A percentile compares a stretch with the other conserved stretches of the same genome.
phyloP scores from a whole-genome alignment of 768 basidiomycete genomes.

The Rhodotorula paludigena region DNA sequence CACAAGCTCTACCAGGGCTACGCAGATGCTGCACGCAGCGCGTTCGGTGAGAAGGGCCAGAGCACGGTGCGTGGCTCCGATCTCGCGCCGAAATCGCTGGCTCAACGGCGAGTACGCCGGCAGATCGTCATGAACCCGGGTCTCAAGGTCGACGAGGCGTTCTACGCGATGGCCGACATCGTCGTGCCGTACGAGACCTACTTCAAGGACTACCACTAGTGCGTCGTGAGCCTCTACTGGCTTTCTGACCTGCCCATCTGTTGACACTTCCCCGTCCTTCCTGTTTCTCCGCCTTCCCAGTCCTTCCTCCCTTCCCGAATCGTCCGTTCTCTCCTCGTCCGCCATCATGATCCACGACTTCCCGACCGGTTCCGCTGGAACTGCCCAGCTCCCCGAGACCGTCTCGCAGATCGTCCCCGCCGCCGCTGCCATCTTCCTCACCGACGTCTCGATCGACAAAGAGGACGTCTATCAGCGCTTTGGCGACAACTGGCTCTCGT shows the following conservation, averaged over 20 bases:
- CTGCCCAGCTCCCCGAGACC: background rate
- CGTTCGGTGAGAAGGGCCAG: background rate
- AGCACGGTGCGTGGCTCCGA: background rate
- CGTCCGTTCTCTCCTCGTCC: background rate
- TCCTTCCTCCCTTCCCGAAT: background rate
- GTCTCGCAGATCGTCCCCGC: background rate
- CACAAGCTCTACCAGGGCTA: background rate
- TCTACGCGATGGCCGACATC: conserved; percentile 1
- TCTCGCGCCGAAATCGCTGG: background rate
- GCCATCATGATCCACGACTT: conserved; percentile 21
- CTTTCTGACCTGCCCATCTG: background rate
- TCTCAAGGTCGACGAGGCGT: background rate
- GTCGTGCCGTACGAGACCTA: conserved; percentile 15
- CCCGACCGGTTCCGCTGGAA: background rate
- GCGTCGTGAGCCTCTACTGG: background rate
- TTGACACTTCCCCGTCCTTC: background rate
- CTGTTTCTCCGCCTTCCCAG: background rate
- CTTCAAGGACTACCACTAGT: background rate
- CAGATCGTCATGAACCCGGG: conserved; percentile 25
- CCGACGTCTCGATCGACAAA: conserved; percentile 10
- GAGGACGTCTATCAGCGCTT: conserved; percentile 14
- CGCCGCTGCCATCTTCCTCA: conserved; percentile 10
- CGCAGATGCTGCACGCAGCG: background rate
- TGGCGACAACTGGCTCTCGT: conserved; percentile 3
- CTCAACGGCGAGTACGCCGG: background rate